Base-by-base conservation (phyloP, 371 early-diverging fungal species). In the Umbelopsis sp. region DNA sequence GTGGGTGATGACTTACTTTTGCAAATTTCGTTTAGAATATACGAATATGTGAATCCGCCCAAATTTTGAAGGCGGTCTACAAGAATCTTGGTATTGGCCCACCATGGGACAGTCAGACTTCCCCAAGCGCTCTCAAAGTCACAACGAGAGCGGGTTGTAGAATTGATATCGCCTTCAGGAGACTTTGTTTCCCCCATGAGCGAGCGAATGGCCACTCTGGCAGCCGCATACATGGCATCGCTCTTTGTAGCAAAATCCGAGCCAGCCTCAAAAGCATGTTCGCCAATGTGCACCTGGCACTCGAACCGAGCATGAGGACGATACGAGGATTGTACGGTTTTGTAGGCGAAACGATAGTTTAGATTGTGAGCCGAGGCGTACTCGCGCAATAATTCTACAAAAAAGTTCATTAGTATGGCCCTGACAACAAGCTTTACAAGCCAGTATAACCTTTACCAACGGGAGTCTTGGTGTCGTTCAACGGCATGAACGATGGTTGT, bases 81-180 rank as follows among this genome's bases (percentile, higher is more conserved):
- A 20, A 65, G 48, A 20, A 65, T 65, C 48, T 65, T 51, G 50
- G 32, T 50, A 14, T 65, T 65, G 22, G 66, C 51, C 66, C 66
- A 65, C 50, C 51, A 65, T n/a, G 66, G 66, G 35, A 65, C 51
- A 9, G 50, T 50, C 18, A 65, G 50, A 22, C 50, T 65, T 11
- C 66, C 66, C 66, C 66, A 65, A n/a, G 24, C 66, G 50, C 66
- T 65, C 35, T 38, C 37, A 44, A 65, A 65, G 29, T 65, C 66
- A 46, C 66, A 48, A 9, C 51, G 32, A 22, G 66, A 51, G 50
- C 66, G 66, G 7, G 20, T 65, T 3, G 25, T 25, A 20, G 29
- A n/a, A 44, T 29, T 65, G 20, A 22, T 22, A 18, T 65, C 50
- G 9, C 29, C 66, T 65, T 44, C 46, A 2, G 44, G 46, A 65